Evolutionary conservation across 2,329 filamentous ascomycete genomes (phyloP).

Genomic region (Dryadomyces sulphureus): DNA sequence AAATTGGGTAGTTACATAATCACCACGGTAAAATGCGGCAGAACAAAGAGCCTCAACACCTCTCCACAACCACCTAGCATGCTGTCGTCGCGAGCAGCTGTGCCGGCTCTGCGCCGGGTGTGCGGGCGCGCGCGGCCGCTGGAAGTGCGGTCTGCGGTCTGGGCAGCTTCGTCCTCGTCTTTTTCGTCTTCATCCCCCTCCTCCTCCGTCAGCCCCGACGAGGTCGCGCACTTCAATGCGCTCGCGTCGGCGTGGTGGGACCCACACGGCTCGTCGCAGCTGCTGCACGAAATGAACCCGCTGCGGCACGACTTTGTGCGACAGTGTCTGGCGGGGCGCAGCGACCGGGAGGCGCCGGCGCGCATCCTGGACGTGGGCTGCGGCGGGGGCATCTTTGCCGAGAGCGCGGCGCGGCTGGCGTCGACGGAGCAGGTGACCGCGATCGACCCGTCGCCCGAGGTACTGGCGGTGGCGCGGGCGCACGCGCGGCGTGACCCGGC

Average conservation of each 20-base stretch:
- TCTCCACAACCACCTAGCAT: neutral
- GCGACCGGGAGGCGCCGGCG: neutral
- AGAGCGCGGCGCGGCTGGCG: slow-evolving; percentile 59
- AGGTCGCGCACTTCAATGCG: slow-evolving; percentile 87
- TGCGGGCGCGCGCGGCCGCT: neutral
- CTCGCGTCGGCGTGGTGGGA: slow-evolving; percentile 97
- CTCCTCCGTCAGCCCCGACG: slow-evolving; percentile 71
- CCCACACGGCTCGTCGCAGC: slow-evolving; percentile 76
- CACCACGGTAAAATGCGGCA: too few relatives aligned
- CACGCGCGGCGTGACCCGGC: slow-evolving; percentile 60
- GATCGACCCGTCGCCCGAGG: slow-evolving; percentile 62
- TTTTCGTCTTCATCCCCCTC: slow-evolving; percentile 10
- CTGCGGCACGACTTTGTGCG: slow-evolving; percentile 86
- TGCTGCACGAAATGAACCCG: slow-evolving; percentile 96
- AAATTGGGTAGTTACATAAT: too few relatives aligned
- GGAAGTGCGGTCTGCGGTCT: neutral
- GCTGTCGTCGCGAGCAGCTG: slow-evolving; percentile 3
- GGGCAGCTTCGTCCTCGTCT: slow-evolving; percentile 9
- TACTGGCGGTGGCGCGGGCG: slow-evolving; percentile 58
- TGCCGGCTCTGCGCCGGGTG: slow-evolving; percentile 4
- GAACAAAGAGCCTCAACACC: neutral
- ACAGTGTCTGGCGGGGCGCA: slow-evolving; percentile 39
- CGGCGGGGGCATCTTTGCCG: slow-evolving; percentile 91
- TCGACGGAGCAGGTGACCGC: slow-evolving; percentile 52
- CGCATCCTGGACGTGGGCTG: slow-evolving; percentile 78